These are phyloP conservation scores for Podospora pseudopauciseta DNA, from an alignment of 495 filamentous ascomycete species.

Conservation along the genomic window DNA sequence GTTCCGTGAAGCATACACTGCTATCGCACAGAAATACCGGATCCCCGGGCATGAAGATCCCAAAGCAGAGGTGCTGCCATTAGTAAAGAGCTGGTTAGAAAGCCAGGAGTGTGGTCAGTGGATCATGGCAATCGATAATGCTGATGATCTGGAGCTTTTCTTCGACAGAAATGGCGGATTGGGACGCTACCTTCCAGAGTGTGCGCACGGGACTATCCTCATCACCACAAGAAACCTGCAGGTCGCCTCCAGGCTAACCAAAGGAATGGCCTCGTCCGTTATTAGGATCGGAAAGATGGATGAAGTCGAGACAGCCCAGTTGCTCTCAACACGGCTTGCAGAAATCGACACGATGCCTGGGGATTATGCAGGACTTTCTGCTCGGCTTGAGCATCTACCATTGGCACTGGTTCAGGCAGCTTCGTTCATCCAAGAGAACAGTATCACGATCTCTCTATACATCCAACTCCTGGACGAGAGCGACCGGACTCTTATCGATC, in stretches of 20 bases:
- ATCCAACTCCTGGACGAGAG: constrained; percentile 31
- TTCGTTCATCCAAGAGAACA: constrained; percentile 46
- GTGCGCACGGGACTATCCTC: constrained; percentile 34
- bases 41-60: constrained; percentile 32
- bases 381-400: constrained; percentile 40
- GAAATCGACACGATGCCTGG: background rate
- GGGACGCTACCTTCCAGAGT: constrained; percentile 30
- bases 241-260: constrained; percentile 25
- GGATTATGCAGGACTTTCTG: constrained; percentile 29
- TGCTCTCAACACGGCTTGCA: constrained; percentile 18
- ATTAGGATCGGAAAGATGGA: constrained; percentile 35
- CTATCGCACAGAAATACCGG: constrained; percentile 36
- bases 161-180: constrained; percentile 6
- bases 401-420: constrained; percentile 50
- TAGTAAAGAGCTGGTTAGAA: constrained; percentile 41
- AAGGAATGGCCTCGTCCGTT: constrained; percentile 9
- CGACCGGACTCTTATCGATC: constrained; percentile 23
- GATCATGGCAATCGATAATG: constrained; percentile 52
- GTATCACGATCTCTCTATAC: constrained; percentile 30
- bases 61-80: constrained; percentile 31
- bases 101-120: constrained; percentile 36
- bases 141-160: constrained; percentile 43
- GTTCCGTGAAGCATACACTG: constrained; percentile 41
- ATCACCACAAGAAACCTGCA: constrained; percentile 39
- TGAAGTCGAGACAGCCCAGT: constrained; percentile 22